Conservation (phyloP, 352 stramenopile genomes). For the Pythium vanterpoolii region DNA sequence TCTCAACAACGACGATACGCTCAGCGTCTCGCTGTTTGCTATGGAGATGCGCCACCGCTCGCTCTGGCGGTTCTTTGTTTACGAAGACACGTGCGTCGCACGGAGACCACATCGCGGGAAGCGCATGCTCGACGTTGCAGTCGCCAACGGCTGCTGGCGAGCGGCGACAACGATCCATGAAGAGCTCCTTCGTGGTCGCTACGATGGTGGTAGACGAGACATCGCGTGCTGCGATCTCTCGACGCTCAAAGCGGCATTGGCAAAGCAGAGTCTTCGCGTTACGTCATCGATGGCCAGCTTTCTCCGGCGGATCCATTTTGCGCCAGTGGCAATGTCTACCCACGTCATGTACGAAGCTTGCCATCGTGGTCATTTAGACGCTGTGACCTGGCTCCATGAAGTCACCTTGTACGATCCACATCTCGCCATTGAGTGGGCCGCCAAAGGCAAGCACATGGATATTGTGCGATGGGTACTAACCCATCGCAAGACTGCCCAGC, state of each 20-base stretch:
- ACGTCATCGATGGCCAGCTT: background rate
- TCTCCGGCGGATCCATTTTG: background rate
- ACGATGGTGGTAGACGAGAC: background rate
- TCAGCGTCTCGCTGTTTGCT: slow-evolving; percentile 3
- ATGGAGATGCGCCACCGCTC: slow-evolving; percentile 6
- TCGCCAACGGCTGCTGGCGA: slow-evolving; percentile 12
- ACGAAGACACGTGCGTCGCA: background rate
- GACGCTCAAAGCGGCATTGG: background rate
- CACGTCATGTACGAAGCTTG: slow-evolving; percentile 16
- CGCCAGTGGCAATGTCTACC: slow-evolving; percentile 1
- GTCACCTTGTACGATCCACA: slow-evolving; percentile 11
- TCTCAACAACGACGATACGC: slow-evolving; percentile 6
- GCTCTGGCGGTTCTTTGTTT: slow-evolving; percentile 14
- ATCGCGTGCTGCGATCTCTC: background rate
- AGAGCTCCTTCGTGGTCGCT: background rate
- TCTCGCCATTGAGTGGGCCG: slow-evolving; percentile 6
- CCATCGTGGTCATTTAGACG: slow-evolving; percentile 4
- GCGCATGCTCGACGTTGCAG: slow-evolving; percentile 5
- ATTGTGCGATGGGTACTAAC: slow-evolving; percentile 7
- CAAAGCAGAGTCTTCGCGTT: background rate
- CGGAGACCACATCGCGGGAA: background rate
- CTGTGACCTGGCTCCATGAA: slow-evolving; percentile 11
- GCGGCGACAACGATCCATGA: slow-evolving; percentile 6
- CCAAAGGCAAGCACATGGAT: background rate
- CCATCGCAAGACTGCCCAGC: slow-evolving; percentile 1